Base-by-base conservation (phyloP, 2,329 filamentous ascomycete species). In the Penicillium rolfsii region DNA sequence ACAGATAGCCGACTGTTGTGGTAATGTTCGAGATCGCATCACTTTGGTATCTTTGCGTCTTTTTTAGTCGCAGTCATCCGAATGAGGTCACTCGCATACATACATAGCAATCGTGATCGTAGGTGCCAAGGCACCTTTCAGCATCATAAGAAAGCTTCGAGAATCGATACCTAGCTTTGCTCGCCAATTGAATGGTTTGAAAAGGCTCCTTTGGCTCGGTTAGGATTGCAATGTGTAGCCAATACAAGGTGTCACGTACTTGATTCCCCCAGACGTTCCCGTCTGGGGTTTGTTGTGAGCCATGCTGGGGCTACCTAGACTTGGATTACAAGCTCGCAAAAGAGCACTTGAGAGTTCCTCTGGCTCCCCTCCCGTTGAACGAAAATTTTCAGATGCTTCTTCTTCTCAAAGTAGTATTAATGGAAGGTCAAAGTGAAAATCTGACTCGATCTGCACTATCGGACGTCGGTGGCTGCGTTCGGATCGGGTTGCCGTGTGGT, bases 81-180 rank as follows among this genome's bases (percentile, higher is more conserved):
- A 46, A 36, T 63, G 22, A 64, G 55, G 14, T 16, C 40, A 12
- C 8, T 11, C 40, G 28, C 7, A 16, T 41, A 89, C 85, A 70
- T 83, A 87, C 71, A 87, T 83, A 41, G 84, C 81, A 54, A 86
- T 77, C 41, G 76, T 81, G 53, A 88, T 84, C 0, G 79, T 79
- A 0, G 86, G 84, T 4, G 85, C 78, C 16, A 88, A 68, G 0
- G 82, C 85, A 55, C 84, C 85, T 73, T 85, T 87, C 53, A 76
- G 52, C 69, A 74, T 72, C 64, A 73, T 66, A 11, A 75, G 65
- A 5, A 72, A 55, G 12, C 67, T 69, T 12, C 58, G 60, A 9
- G 33, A 66, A 60, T 74, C 73, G 41, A 75, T 46, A 5, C 64
- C 71, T 4, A 74, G 61, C 9, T 64, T 66, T 36, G 64, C 46